Base-by-base conservation (phyloP, 495 filamentous ascomycete genomes). In the Talaromyces stipitatus region DNA sequence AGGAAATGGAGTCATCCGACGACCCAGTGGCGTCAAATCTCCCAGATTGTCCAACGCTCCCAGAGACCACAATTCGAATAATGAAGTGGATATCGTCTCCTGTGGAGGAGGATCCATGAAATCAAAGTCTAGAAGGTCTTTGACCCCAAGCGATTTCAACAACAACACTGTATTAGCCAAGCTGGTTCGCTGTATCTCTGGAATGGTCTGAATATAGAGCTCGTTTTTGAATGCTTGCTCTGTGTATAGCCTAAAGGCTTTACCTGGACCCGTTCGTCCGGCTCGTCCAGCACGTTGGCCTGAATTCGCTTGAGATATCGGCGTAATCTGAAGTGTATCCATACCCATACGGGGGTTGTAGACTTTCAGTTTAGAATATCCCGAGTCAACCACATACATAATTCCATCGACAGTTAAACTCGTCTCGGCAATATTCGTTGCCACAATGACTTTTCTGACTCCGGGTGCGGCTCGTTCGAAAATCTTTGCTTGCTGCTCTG, bases 31-130 rank as follows among this genome's bases (percentile, higher is more conserved):
- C 0, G 95, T 99, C 20, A 99, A 78, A 56, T 96, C 91, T 27
- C 95, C 95, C 6, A 99, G 80, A 65, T 97, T 96, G 62, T 95
- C 88, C 22, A 99, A 71, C 2, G 95, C 95, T 2, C 95, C 95
- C 10, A 99, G 78, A 0, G 95, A 92, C 95, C 95, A 99, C 11
- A 99, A 83, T 64, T 99, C 95, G 76, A 97, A 99, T 2, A 99
- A 81, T 1, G 91, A 96, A 0, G 95, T 99, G 8, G 90, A 90
- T 63, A 99, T 99, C 4, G 91, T 96, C 60, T 99, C 95, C 71
- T 99, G 95, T 0, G 95, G 94, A 6, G 95, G 95, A 0, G 95
- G 94, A 61, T 99, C 95, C 91, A 99, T 96, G 63, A 99, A 99
- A 66, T 97, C 91, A 63, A 99, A 99, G 63, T 99, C 95, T 2